Conservation (phyloP, 2,329 filamentous ascomycete genomes). For the Pyricularia sp. region DNA sequence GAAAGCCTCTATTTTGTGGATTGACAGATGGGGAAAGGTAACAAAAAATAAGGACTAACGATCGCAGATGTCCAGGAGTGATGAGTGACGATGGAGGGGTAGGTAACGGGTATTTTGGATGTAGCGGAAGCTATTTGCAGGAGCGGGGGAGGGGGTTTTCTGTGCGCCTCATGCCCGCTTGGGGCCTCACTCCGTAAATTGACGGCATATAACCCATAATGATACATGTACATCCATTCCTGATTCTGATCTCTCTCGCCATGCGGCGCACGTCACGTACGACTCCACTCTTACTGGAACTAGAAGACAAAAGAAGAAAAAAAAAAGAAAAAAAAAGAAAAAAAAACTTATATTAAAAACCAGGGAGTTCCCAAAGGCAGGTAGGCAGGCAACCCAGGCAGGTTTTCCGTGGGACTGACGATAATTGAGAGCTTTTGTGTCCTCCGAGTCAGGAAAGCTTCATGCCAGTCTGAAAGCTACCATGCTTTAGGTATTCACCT, state of each 20-base stretch:
- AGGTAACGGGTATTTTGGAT: slow-evolving; percentile 2
- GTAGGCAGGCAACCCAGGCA: background rate
- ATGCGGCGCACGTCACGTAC: background rate
- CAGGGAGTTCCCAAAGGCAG: background rate
- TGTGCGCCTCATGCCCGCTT: slow-evolving; percentile 1
- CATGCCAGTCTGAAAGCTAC: background rate
- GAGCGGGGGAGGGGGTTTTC: slow-evolving; percentile 3
- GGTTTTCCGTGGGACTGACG: background rate
- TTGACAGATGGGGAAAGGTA: background rate
- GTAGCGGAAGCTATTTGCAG: slow-evolving; percentile 1
- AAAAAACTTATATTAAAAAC: background rate
- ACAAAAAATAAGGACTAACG: background rate
- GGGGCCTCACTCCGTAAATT: background rate
- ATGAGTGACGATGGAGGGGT: slow-evolving; percentile 1
- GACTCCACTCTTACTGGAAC: background rate
- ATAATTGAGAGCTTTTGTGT: background rate
- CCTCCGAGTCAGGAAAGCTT: background rate
- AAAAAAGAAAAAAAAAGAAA: background rate
- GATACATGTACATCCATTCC: background rate
- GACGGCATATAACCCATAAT: background rate
- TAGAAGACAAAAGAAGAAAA: too few relatives aligned
- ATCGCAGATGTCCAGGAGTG: background rate
- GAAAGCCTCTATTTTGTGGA: background rate
- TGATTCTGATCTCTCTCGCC: background rate
- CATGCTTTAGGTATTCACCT: background rate